Evolutionary conservation across 768 basidiomycete species (phyloP).

Genomic region (Termitomyces heimii): DNA sequence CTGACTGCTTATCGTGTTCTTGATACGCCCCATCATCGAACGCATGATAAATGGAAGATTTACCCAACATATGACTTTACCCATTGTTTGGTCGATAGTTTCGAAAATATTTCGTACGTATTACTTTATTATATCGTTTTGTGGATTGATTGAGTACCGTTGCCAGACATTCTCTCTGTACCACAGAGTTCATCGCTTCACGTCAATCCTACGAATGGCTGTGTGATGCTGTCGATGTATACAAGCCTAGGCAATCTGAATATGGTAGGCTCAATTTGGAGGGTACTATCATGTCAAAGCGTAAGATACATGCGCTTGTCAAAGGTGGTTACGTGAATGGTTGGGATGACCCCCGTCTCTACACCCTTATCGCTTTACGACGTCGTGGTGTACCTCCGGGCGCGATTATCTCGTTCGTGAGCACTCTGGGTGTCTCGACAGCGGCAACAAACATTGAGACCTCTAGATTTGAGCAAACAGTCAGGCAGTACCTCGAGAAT

Average conservation of each 20-base stretch:
- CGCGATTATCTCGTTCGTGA: constrained; percentile 90
- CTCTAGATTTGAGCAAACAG: constrained; percentile 82
- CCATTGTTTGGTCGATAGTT: constrained; percentile 95
- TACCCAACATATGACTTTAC: constrained; percentile 99
- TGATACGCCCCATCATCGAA: constrained; percentile 87
- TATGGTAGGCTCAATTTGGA: constrained; percentile 91
- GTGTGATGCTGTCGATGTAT: constrained; percentile 94
- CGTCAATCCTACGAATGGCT: constrained; percentile 99
- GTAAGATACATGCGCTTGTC: constrained; percentile 88
- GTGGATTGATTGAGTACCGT: background rate
- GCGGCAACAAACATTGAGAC: constrained; percentile 79
- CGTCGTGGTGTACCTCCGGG: constrained; percentile 96
- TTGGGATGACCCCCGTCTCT: constrained; percentile 97
- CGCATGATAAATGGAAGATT: constrained; percentile 90
- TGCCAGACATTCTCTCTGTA: constrained; percentile 90
- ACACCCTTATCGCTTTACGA: constrained; percentile 93
- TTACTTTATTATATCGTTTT: background rate
- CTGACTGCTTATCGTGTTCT: constrained; percentile 93
- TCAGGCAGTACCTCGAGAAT: constrained; percentile 87
- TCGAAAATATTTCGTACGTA: constrained; percentile 97
- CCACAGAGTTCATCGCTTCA: constrained; percentile 91
- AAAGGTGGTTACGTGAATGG: constrained; percentile 77
- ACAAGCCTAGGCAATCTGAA: constrained; percentile 96
- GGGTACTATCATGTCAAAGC: constrained; percentile 95
- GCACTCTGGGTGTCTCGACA: constrained; percentile 90